A percentile compares a stretch with the other conserved stretches of the same genome.
Conservation (phyloP, 192 early-diverging fungal species). For the Dispira simplex region DNA sequence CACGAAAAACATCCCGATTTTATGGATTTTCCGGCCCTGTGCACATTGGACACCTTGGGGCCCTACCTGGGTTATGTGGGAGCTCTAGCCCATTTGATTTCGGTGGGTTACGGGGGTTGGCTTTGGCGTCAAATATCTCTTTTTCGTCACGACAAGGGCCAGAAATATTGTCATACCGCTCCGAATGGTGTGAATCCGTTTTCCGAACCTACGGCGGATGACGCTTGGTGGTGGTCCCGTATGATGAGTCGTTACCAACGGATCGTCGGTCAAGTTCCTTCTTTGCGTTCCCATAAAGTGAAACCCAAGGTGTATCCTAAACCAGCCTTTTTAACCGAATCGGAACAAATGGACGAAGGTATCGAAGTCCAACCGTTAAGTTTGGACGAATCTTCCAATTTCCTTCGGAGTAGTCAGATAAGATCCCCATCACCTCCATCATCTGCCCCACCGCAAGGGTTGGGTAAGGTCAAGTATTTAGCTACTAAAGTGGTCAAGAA, state of each 20-base stretch:
- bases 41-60: conserved; percentile 6
- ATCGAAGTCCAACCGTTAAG: conserved; percentile 8
- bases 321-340: neutral
- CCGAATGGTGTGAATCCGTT: neutral
- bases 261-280: no score
- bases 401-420: no score
- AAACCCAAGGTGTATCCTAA: no score
- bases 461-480: no score
- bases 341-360: conserved; percentile 5
- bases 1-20: neutral
- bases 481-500: no score
- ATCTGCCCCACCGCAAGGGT: no score
- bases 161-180: neutral
- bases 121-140: neutral
- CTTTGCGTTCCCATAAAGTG: no score
- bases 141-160: neutral
- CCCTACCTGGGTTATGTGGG: conserved; percentile 4
- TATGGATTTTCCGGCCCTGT: conserved; percentile 7
- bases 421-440: no score
- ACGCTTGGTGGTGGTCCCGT: conserved; percentile 1
- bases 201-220: neutral
- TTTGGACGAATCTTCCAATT: neutral
- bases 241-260: no score
- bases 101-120: neutral
- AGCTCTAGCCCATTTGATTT: neutral